Conservation (phyloP, 176 grass and related monocot genomes). For the Rhynchospora breviuscula region DNA sequence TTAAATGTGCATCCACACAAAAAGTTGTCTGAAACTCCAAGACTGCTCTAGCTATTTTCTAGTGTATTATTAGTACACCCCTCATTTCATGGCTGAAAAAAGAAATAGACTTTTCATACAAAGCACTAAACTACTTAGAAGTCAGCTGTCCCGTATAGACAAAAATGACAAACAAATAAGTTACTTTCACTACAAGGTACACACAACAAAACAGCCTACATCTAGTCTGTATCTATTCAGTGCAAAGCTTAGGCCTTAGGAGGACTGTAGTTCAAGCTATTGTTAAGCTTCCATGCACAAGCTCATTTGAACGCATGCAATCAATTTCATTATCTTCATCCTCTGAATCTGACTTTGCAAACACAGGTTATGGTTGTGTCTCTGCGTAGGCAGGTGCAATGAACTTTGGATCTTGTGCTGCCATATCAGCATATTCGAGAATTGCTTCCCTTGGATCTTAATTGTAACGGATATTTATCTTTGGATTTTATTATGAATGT, state of each 20-base stretch:
- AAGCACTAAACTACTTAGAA: not conserved
- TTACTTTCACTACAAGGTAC: not conserved
- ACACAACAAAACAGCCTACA: not conserved
- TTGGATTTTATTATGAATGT: too few species aligned
- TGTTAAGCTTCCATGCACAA: not conserved
- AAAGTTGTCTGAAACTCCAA: not conserved
- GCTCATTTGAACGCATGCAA: not conserved
- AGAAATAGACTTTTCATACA: not conserved
- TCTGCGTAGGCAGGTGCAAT: constrained; percentile 92
- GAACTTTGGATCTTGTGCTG: constrained; percentile 81
- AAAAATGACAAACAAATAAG: not conserved
- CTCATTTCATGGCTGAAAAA: too few species aligned
- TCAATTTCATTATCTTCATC: constrained; percentile 62
- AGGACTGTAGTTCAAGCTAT: not conserved
- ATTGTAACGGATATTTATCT: too few species aligned
- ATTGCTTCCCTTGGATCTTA: constrained; percentile 99
- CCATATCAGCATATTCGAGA: constrained; percentile 89
- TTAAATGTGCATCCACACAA: not conserved
- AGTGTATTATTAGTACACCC: not conserved
- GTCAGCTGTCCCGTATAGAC: not conserved
- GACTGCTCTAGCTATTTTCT: not conserved
- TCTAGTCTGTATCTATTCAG: too few species aligned
- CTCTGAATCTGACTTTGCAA: constrained; percentile 83
- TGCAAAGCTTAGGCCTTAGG: too few species aligned
- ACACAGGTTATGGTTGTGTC: constrained; percentile 79